These are phyloP conservation scores for Diversispora epigaea DNA, from an alignment of 192 early-diverging fungal species.

Conservation along the genomic window DNA sequence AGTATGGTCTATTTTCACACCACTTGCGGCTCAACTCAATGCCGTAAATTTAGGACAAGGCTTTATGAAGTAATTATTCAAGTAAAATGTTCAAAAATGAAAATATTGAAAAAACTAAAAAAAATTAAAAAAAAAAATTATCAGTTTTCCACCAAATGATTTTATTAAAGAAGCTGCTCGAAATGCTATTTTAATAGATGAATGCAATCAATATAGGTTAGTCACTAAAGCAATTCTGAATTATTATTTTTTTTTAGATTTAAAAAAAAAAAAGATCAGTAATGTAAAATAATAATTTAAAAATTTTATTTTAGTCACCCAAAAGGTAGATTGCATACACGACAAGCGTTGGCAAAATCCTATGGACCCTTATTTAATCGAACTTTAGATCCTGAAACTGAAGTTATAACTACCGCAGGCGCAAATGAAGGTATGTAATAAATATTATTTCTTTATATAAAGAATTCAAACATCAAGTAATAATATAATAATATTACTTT, in stretches of 20 bases:
- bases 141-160: slow-evolving; percentile 80
- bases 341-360: slow-evolving; percentile 72
- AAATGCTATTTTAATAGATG: slow-evolving; percentile 58
- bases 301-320: slow-evolving; percentile 47
- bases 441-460: background rate
- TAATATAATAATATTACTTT: no score
- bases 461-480: no score
- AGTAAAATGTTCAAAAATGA: background rate
- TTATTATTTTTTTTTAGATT: slow-evolving; percentile 18
- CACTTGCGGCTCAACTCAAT: slow-evolving; percentile 72
- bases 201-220: slow-evolving; percentile 87
- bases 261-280: background rate
- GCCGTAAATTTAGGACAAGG: slow-evolving; percentile 95
- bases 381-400: slow-evolving; percentile 68
- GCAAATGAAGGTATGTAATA: slow-evolving; percentile 33
- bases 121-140: background rate
- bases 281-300: background rate
- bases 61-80: slow-evolving; percentile 62
- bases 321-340: slow-evolving; percentile 61
- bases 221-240: background rate
- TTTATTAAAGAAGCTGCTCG: slow-evolving; percentile 82
- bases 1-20: slow-evolving; percentile 89
- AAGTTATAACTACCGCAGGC: slow-evolving; percentile 88
- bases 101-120: background rate
- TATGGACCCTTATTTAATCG: slow-evolving; percentile 70